phyloP scores from a whole-genome alignment of 1,139 yeast genomes.

The Candida tropicalis region DNA sequence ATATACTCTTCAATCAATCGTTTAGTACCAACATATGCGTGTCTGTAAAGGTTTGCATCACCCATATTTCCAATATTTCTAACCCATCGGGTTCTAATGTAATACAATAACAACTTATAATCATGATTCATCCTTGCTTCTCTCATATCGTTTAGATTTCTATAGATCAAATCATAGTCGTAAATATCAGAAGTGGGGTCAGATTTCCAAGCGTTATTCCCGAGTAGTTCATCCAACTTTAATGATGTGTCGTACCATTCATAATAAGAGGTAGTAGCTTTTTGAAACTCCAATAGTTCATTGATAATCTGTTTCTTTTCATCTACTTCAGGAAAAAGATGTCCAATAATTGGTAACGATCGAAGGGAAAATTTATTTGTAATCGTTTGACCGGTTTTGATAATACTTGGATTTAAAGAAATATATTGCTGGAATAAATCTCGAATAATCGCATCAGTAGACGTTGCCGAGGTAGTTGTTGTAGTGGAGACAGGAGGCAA shows the following conservation, averaged over 20 bases:
- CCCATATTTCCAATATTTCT: conserved; percentile 90
- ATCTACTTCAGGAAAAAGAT: conserved; percentile 29
- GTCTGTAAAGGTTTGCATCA: conserved; percentile 72
- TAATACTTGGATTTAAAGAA: conserved; percentile 9
- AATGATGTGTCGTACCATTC: conserved; percentile 72
- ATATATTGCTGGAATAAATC: conserved; percentile 15
- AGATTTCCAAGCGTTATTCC: conserved; percentile 72
- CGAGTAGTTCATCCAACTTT: conserved; percentile 63
- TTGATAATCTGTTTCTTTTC: conserved; percentile 30
- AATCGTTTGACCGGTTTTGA: not conserved
- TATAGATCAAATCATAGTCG: conserved; percentile 65
- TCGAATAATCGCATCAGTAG: conserved; percentile 14
- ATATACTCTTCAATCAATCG: conserved; percentile 79
- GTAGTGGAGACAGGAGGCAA: conserved; percentile 4
- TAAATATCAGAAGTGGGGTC: conserved; percentile 63
- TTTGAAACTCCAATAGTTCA: conserved; percentile 49
- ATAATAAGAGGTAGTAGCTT: conserved; percentile 62
- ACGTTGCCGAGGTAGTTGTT: not conserved
- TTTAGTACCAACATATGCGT: conserved; percentile 87
- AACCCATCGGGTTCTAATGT: conserved; percentile 82
- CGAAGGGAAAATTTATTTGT: conserved; percentile 15
- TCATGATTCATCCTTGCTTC: conserved; percentile 61
- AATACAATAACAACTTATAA: conserved; percentile 61
- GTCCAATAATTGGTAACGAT: conserved; percentile 31
- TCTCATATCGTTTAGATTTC: conserved; percentile 58